Evolutionary conservation across 177 flowering plant genomes (phyloP).

Genomic region (Tripterygium wilfordii): DNA sequence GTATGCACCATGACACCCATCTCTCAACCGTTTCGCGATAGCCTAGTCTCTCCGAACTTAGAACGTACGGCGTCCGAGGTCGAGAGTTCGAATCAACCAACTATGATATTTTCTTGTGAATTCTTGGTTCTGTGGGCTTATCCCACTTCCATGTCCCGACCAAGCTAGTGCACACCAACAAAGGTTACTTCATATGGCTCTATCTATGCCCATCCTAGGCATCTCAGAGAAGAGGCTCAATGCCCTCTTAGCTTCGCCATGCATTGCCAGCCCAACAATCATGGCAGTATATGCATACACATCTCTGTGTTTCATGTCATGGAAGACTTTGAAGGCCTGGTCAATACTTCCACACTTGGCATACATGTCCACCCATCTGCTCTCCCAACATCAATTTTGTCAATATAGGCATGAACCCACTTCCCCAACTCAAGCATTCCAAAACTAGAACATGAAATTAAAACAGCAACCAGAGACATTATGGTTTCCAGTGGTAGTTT

Average conservation of each 20-base stretch:
- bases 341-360: conserved; percentile 22
- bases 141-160: too few species aligned
- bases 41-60: too few species aligned
- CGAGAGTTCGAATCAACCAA: too few species aligned
- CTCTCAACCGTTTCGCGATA: too few species aligned
- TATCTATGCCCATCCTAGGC: conserved; percentile 29
- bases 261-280: conserved; percentile 50
- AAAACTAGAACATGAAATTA: conserved; percentile 43
- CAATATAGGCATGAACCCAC: conserved; percentile 51
- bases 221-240: conserved; percentile 41
- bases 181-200: conserved; percentile 48
- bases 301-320: conserved; percentile 30
- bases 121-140: too few species aligned
- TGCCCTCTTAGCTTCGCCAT: conserved; percentile 44
- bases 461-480: conserved; percentile 39
- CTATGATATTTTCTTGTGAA: too few species aligned
- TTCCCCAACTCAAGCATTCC: conserved; percentile 46
- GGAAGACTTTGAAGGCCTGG: conserved; percentile 33
- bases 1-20: conserved; percentile 47
- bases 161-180: conserved; percentile 43
- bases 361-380: conserved; percentile 44
- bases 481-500: too few species aligned
- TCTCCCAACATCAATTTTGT: conserved; percentile 17
- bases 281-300: conserved; percentile 49
- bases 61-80: too few species aligned